phyloP scores from a whole-genome alignment of 148 eudicot species.

The Cornus florida region DNA sequence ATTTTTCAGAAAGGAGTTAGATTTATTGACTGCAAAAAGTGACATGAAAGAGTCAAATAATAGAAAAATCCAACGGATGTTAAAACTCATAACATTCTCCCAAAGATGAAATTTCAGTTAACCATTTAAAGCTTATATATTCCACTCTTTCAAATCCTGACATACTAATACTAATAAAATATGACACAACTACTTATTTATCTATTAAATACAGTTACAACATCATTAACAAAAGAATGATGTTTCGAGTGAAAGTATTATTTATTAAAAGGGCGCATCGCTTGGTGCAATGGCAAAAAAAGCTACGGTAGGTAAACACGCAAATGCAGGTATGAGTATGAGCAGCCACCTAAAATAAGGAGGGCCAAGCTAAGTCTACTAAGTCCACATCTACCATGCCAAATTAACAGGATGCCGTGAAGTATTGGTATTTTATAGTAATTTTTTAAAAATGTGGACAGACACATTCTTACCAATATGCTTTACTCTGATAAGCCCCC shows the following conservation, averaged over 20 bases:
- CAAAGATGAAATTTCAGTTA: neutral
- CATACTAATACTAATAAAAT: neutral
- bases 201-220: neutral
- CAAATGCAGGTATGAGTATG: neutral
- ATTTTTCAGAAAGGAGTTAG: neutral
- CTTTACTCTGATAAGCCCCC: neutral
- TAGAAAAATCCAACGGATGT: neutral
- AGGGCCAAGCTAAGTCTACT: neutral
- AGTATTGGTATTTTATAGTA: neutral
- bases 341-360: neutral
- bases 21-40: neutral
- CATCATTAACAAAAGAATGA: neutral
- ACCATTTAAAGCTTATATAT: neutral
- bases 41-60: neutral
- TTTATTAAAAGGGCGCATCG: neutral
- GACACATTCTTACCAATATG: neutral
- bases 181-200: neutral
- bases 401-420: neutral
- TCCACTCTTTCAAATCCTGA: neutral
- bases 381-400: neutral
- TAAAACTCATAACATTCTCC: neutral
- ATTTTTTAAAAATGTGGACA: neutral
- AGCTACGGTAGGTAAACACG: neutral
- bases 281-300: neutral
- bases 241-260: too few relatives aligned